Percentiles rank a stretch among this genome's conserved stretches.
Evolutionary conservation across 75 land plant genomes (phyloP).

Genomic region (Pseudotsuga menziesii): DNA sequence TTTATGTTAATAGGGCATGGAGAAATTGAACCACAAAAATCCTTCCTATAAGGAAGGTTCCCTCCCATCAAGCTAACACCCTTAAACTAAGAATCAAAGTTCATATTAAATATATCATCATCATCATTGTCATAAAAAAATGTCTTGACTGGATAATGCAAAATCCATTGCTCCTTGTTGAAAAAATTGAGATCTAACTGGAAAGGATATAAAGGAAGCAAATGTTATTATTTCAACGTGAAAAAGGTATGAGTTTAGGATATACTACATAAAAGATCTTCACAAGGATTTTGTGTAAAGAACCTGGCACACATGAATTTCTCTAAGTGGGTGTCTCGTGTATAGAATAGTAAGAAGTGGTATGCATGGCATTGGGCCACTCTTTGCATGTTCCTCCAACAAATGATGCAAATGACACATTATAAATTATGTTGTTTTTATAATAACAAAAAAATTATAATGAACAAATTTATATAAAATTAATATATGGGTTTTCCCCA

Average conservation of each 20-base stretch:
- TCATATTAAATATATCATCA: too few species aligned
- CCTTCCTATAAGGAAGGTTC: too few species aligned
- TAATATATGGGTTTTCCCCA: neutral
- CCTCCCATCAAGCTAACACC: too few species aligned
- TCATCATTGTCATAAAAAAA: conserved; percentile 88
- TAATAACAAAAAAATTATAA: neutral
- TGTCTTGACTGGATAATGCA: conserved; percentile 90
- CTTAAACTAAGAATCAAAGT: too few species aligned
- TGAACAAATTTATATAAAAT: neutral
- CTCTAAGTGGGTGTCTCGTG: conserved; percentile 68
- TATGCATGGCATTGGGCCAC: conserved; percentile 70
- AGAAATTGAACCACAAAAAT: too few species aligned
- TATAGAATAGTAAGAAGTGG: conserved; percentile 83
- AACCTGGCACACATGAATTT: conserved; percentile 95
- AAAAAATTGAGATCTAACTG: conserved; percentile 92
- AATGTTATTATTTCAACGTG: neutral
- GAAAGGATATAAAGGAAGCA: conserved; percentile 54
- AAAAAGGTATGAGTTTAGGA: conserved; percentile 2
- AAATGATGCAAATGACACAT: conserved; percentile 54
- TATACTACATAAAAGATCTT: neutral
- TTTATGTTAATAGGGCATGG: too few species aligned
- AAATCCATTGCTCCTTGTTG: conserved; percentile 85
- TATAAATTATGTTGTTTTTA: neutral
- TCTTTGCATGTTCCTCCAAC: conserved; percentile 78
- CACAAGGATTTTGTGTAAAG: neutral